Percentiles rank a stretch among this genome's conserved stretches.
Conservation (phyloP, 495 filamentous ascomycete genomes). For the Penicillium odoratum region DNA sequence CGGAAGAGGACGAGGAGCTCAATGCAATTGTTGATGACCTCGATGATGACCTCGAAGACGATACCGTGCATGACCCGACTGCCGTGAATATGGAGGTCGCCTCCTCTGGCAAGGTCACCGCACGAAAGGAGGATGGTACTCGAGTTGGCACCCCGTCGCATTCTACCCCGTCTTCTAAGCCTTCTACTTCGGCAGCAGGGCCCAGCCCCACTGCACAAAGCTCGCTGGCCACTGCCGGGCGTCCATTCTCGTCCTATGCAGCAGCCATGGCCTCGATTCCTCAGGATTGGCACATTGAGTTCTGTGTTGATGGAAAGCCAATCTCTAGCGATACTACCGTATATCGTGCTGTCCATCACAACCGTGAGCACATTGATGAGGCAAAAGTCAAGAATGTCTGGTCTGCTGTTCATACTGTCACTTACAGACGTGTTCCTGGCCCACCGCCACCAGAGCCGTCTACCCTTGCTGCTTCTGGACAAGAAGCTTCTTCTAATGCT, state of each 20-base stretch:
- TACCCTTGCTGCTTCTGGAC: conserved; percentile 56
- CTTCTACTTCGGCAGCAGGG: conserved; percentile 45
- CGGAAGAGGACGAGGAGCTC: conserved; percentile 65
- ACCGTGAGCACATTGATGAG: conserved; percentile 63
- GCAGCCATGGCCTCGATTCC: conserved; percentile 69
- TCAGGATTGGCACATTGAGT: conserved; percentile 98
- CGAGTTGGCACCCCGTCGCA: conserved; percentile 83
- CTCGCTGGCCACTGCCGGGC: conserved; percentile 44
- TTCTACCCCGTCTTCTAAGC: conserved; percentile 48
- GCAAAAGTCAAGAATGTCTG: conserved; percentile 74
- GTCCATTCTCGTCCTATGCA: conserved; percentile 70
- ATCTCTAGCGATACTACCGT: conserved; percentile 93
- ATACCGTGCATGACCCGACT: conserved; percentile 69
- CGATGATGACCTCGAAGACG: conserved; percentile 83
- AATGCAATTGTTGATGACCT: conserved; percentile 89
- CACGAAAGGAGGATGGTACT: conserved; percentile 95
- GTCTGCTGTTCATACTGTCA: conserved; percentile 87
- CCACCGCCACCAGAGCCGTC: conserved; percentile 82
- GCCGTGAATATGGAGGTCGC: conserved; percentile 93
- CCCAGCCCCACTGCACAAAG: conserved; percentile 29
- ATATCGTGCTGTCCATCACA: conserved; percentile 88
- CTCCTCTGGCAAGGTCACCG: conserved; percentile 87
- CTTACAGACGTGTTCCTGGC: conserved; percentile 82
- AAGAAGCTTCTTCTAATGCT: conserved; percentile 45
- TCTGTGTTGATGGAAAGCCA: conserved; percentile 80